Evolutionary conservation across 306 rosid species (phyloP), one percentile per base, ranked within the genome.

Genomic region (Prosopis cineraria): DNA sequence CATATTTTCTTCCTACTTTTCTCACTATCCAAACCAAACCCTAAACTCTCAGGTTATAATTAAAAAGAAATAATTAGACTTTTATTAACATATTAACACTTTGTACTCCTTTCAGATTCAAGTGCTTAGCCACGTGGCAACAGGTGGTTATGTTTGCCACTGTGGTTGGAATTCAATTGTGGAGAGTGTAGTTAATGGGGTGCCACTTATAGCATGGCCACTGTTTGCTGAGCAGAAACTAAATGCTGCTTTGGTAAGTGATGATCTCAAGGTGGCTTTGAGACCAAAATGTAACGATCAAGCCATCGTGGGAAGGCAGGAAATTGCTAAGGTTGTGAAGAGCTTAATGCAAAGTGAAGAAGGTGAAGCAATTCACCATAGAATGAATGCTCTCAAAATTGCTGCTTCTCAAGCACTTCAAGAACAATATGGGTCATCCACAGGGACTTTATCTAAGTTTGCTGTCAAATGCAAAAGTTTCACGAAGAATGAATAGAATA

Each of bases 151-250:
- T 43, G 7, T 82, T 5, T 71, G 45, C 3, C 85, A 82, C 24
- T 82, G 85, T 36, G 88, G 88, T 10, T 84, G 88, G 88, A 84
- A 84, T 41, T 80, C 80, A 10, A 69, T 56, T 0, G 74, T 81
- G 3, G 88, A 84, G 22, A 44, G 80, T 62, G 34, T 81, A 16
- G 59, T 84, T 25, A 34, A 67, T 70, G 87, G 84, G 0, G 36
- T 84, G 34, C 84, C 87, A 44, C 12, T 82, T 19, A 40, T 82
- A 1, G 85, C 82, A 0, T 82, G 82, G 85, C 85, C 85, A 34
- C 79, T 82, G 14, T 82, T 82, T 66, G 82, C 82, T 0, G 85
- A 82, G 44, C 85, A 82, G 63, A 82, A 66, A 29, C 41, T 82
- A 82, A 82, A 82, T 72, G 82, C 85, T 0, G 79, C 27, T 33